Base-by-base conservation (phyloP, 768 basidiomycete species). In the Suillus ampliporus region DNA sequence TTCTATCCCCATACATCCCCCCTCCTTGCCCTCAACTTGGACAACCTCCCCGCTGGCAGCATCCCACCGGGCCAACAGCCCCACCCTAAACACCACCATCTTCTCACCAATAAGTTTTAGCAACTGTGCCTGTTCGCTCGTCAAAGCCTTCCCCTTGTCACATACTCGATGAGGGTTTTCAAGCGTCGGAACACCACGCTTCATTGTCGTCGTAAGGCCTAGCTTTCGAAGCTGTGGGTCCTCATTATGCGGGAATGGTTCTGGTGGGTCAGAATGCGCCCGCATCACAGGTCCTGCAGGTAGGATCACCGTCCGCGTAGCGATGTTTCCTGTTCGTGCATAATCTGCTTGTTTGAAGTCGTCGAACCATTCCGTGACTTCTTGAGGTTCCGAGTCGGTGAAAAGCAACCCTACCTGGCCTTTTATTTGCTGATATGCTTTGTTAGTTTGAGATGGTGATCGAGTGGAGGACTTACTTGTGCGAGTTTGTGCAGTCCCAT, bases 171-270 rank as follows among this genome's bases (percentile, higher is more conserved):
- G 95, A n/a, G 93, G 82, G 51, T 78, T 83, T 60, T 85, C 84
- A 51, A 99, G 79, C 8, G 90, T 91, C 5, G 97, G 96, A 0
- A 97, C 91, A 60, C 97, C 97, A 69, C 85, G 87, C 61, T 90
- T 86, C 83, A 99, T 85, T 35, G 82, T 85, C 19, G 96, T 99
- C 57, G 87, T 81, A 37, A 99, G 79, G 9, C 97, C 97, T 40
- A 99, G 85, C 75, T 92, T 93, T 60, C 97, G 88, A 58, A 99
- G 83, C 73, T 99, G 97, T 23, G 96, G 95, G 65, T 99, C 97
- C 80, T 99, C 95, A 69, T 95, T 95, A 76, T 98, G 95, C 41
- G 97, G 95, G 76, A 99, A 96, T 3, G 94, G 91, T 67, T 95
- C 90, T 43, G 90, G 86, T 0, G 90, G 91, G 65, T 91, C 89